Conservation (phyloP, 257 asterid species). For the Gentiana straminea region DNA sequence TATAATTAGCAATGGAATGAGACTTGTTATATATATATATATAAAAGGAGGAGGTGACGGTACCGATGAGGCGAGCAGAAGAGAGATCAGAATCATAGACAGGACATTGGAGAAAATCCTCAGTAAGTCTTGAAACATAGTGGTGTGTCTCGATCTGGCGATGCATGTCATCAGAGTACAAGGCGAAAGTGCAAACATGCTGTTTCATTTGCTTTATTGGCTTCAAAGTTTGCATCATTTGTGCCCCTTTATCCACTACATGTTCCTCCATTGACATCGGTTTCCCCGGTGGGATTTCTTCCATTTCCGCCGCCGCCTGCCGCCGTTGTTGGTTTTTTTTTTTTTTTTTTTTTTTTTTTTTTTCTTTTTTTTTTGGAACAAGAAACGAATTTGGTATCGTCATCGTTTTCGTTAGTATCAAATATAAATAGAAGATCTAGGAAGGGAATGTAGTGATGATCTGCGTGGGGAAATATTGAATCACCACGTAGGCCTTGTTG, state of each 20-base stretch:
- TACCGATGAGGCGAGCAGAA: slow-evolving; percentile 7
- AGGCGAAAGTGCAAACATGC: slow-evolving; percentile 54
- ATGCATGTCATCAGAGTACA: slow-evolving; percentile 57
- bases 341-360: neutral
- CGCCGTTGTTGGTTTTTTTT: too few species aligned
- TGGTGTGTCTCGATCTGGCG: slow-evolving; percentile 76
- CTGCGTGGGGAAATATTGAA: too few species aligned
- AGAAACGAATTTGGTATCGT: too few species aligned
- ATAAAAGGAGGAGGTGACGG: too few species aligned
- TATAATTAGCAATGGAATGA: too few species aligned
- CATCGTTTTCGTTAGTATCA: too few species aligned
- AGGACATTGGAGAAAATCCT: slow-evolving; percentile 64
- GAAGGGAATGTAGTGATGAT: too few species aligned
- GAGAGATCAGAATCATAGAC: slow-evolving; percentile 60
- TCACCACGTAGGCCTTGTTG: too few species aligned
- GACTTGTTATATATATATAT: too few species aligned
- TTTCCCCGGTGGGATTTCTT: slow-evolving; percentile 44
- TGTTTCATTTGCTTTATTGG: slow-evolving; percentile 48
- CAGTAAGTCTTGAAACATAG: slow-evolving; percentile 36
- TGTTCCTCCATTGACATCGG: slow-evolving; percentile 38
- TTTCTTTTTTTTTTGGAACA: too few species aligned
- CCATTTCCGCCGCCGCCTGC: neutral
- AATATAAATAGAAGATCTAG: too few species aligned
- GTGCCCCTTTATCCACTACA: slow-evolving; percentile 41
- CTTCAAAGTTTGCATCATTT: slow-evolving; percentile 45